Base-by-base conservation (phyloP, 345 rosid genomes). In the Theobroma cacao region DNA sequence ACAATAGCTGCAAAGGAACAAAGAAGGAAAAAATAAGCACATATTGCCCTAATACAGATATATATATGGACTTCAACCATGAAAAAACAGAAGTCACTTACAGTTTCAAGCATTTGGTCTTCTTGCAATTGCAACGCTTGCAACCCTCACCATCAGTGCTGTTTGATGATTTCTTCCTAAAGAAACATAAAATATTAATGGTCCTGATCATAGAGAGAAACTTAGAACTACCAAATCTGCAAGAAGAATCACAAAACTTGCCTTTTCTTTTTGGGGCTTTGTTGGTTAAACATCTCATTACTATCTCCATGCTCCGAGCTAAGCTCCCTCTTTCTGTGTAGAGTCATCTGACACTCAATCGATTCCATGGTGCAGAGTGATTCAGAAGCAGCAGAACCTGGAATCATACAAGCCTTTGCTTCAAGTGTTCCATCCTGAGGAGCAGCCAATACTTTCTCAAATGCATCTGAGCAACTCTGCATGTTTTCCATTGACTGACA, bases 111-210 rank as follows among this genome's bases (percentile, higher is more conserved):
- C 93, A 89, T 79, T 85, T 83, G 38, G 82, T 76, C 86, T 80
- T 89, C 88, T 85, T 91, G 80, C 90, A 89, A 56, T 83, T 91
- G 85, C 92, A 89, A 67, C 82, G 87, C 76, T 88, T 91, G 87
- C 90, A 88, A 72, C 86, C 89, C 66, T 83, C 91, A 70, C 72
- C 80, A 40, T 76, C 83, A 45, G 38, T 50, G 63, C 55, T 62
- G 59, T 75, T 60, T 22, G 82, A 83, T 72, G 78, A 48, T 81
- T 87, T 89, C 85, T 82, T 88, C 87, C 91, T 86, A 79, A 33
- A 73, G 72, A 66, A 74, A 30, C n/a, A 74, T 14, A 41, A 68
- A 62, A 4, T 15, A 31, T 22, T 74, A 55, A 31, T 38, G 26
- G 66, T 47, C 30, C 47, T 17, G 22, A 77, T 50, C 60, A 65